Percentiles rank a stretch among this genome's conserved stretches.
Conservation (phyloP, 305 asterid species). For the Fraxinus albicans region DNA sequence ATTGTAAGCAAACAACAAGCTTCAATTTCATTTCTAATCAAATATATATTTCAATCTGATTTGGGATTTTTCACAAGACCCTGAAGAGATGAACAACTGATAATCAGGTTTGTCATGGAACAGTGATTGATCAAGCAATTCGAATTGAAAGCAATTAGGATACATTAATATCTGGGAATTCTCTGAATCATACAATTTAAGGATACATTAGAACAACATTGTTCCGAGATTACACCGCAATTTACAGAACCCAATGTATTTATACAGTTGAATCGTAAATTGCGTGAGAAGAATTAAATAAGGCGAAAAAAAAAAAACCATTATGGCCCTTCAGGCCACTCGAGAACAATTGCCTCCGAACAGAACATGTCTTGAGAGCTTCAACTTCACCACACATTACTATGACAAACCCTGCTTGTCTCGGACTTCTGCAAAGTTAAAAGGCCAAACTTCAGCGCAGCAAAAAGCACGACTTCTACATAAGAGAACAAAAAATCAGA, state of each 20-base stretch:
- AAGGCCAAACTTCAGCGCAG: constrained; percentile 18
- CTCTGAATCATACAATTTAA: constrained; percentile 9
- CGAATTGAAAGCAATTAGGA: neutral
- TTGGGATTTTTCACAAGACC: neutral
- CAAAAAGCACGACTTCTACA: constrained; percentile 1
- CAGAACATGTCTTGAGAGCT: neutral
- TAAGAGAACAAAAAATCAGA: neutral
- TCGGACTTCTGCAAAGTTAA: constrained; percentile 9
- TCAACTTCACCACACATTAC: neutral
- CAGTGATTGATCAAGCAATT: neutral
- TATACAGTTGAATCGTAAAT: constrained; percentile 47
- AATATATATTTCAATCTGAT: too few relatives aligned
- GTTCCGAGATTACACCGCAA: constrained; percentile 35
- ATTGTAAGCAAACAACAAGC: neutral
- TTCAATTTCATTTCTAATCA: neutral
- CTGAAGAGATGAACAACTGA: neutral
- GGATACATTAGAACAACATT: constrained; percentile 12
- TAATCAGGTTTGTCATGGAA: neutral
- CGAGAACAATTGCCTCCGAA: constrained; percentile 37
- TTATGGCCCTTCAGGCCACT: constrained; percentile 15
- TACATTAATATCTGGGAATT: neutral
- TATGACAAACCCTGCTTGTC: neutral
- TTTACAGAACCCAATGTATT: constrained; percentile 49
- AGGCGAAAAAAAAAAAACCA: neutral
- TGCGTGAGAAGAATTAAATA: constrained; percentile 29